Percentiles rank a stretch among this genome's conserved stretches.
Evolutionary conservation across 225 moss, liverwort and hornwort genomes (phyloP).

Genomic region (Sphagnum tenellum): DNA sequence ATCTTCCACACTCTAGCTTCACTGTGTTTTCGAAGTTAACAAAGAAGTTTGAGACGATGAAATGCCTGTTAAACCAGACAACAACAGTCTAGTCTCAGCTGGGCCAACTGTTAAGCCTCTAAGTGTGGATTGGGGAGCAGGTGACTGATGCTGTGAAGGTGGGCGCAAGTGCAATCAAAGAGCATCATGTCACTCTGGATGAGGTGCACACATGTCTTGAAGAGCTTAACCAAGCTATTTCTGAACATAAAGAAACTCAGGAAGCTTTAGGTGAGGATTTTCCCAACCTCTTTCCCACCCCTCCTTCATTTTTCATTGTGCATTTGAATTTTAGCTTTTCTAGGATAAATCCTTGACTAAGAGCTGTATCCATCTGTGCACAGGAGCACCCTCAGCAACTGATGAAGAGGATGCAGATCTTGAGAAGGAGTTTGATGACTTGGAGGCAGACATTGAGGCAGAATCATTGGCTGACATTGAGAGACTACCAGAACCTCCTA

Average conservation of each 20-base stretch:
- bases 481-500: slow-evolving; percentile 22
- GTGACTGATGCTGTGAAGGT: slow-evolving; percentile 81
- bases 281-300: background rate
- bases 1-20: background rate
- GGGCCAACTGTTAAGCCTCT: background rate
- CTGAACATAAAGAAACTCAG: slow-evolving; percentile 64
- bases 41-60: too few species aligned
- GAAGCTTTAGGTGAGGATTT: slow-evolving; percentile 39
- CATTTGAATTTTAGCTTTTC: background rate
- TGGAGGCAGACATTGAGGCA: slow-evolving; percentile 56
- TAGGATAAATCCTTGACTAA: background rate
- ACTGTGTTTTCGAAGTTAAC: background rate
- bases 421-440: slow-evolving; percentile 59
- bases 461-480: slow-evolving; percentile 18
- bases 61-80: background rate
- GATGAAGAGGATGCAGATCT: slow-evolving; percentile 46
- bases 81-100: background rate
- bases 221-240: slow-evolving; percentile 78
- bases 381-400: slow-evolving; percentile 26
- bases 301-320: background rate
- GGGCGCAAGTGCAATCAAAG: slow-evolving; percentile 75
- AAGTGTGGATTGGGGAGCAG: slow-evolving; percentile 27
- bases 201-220: slow-evolving; percentile 77
- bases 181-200: slow-evolving; percentile 72
- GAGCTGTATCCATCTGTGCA: slow-evolving; percentile 23